A percentile compares a stretch with the other conserved stretches of the same genome.
Evolutionary conservation across 805 yeast genomes (phyloP).

Genomic region (Debaryomyces maramus): DNA sequence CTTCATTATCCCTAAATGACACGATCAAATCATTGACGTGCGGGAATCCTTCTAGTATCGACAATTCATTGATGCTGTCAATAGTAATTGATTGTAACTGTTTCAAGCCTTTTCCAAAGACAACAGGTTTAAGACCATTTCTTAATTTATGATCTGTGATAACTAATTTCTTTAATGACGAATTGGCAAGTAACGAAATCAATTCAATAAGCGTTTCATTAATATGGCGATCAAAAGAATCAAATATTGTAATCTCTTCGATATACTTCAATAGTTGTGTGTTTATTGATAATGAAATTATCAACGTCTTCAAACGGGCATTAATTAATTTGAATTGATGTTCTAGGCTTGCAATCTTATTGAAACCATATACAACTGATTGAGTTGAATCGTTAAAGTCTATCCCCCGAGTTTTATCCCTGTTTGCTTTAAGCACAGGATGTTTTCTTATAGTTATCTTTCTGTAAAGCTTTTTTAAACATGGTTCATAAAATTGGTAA

Average conservation of each 20-base stretch:
- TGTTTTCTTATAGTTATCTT: slow-evolving; percentile 22
- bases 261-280: slow-evolving; percentile 20
- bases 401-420: slow-evolving; percentile 5
- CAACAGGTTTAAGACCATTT: background rate
- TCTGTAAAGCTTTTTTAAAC: slow-evolving; percentile 27
- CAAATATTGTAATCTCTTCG: slow-evolving; percentile 19
- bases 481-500: slow-evolving; percentile 34
- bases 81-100: slow-evolving; percentile 17
- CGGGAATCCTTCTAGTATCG: background rate
- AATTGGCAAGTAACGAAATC: slow-evolving; percentile 3
- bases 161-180: slow-evolving; percentile 7
- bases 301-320: slow-evolving; percentile 28
- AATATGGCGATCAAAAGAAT: slow-evolving; percentile 8
- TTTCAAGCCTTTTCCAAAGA: slow-evolving; percentile 6
- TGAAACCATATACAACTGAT: slow-evolving; percentile 29
- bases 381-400: slow-evolving; percentile 24
- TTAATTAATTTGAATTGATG: slow-evolving; percentile 25
- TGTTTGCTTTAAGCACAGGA: slow-evolving; percentile 14
- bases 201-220: slow-evolving; percentile 6
- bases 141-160: slow-evolving; percentile 11
- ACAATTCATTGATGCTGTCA: slow-evolving; percentile 16
- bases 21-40: background rate
- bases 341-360: slow-evolving; percentile 10
- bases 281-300: slow-evolving; percentile 26
- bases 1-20: background rate